Evolutionary conservation across 2,329 filamentous ascomycete genomes (phyloP).

Genomic region (Neofusicoccum parvum): DNA sequence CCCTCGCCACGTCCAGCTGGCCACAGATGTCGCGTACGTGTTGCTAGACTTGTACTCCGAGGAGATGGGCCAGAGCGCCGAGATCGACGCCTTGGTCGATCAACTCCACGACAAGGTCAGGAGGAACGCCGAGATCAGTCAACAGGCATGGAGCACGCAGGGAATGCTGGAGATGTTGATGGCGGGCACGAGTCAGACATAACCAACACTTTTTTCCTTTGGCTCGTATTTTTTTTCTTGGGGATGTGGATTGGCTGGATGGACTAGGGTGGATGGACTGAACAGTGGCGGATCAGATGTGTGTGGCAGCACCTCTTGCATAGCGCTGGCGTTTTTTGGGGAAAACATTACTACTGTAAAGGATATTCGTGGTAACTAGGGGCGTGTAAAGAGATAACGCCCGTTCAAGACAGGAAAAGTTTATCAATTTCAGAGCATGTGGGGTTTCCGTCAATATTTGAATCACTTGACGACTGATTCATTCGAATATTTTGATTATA

Average conservation of each 20-base stretch:
- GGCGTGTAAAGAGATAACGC: neutral
- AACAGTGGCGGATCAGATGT: neutral
- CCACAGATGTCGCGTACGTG: constrained; percentile 79
- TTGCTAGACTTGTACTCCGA: constrained; percentile 86
- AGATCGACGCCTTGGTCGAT: constrained; percentile 71
- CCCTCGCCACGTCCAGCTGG: constrained; percentile 77
- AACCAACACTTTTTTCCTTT: constrained; percentile 10
- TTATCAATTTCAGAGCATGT: neutral
- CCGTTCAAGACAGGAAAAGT: neutral
- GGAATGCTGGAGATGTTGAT: constrained; percentile 87
- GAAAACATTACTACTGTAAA: neutral
- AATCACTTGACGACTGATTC: neutral
- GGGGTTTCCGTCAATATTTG: no score
- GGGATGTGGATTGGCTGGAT: neutral
- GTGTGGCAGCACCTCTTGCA: constrained; percentile 29
- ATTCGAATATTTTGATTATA: neutral
- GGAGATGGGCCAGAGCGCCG: constrained; percentile 71
- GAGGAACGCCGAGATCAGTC: constrained; percentile 77
- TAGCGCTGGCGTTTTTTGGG: constrained; percentile 40
- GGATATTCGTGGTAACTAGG: neutral
- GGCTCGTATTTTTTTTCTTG: neutral
- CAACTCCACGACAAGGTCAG: constrained; percentile 71
- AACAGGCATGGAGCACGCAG: constrained; percentile 76
- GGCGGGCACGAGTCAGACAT: constrained; percentile 37
- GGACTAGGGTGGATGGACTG: neutral